These are phyloP conservation scores for Coffea eugenioides DNA, from an alignment of 257 asterid species.

Conservation along the genomic window DNA sequence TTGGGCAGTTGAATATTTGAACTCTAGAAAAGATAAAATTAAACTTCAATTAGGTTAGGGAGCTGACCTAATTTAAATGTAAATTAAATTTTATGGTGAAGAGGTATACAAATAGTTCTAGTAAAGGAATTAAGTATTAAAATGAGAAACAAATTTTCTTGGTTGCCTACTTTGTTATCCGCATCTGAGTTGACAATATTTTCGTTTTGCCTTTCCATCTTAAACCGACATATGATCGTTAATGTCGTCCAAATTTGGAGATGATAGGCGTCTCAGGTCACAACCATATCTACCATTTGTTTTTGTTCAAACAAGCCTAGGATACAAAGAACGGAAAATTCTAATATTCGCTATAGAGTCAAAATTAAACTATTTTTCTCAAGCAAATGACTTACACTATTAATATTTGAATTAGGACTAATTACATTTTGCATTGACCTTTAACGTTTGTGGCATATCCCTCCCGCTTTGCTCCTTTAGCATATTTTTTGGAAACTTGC, in stretches of 20 bases:
- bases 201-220: neutral
- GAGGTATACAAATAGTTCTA: too few relatives aligned
- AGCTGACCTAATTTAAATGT: neutral
- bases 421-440: too few relatives aligned
- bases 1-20: neutral
- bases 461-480: too few relatives aligned
- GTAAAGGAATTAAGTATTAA: too few relatives aligned
- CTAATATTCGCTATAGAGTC: neutral
- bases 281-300: neutral
- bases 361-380: too few relatives aligned
- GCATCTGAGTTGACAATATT: neutral
- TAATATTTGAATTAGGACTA: too few relatives aligned
- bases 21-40: neutral
- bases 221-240: neutral
- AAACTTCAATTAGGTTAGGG: neutral
- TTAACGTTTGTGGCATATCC: too few relatives aligned
- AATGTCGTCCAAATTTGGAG: neutral
- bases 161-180: neutral
- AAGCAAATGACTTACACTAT: neutral
- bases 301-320: neutral
- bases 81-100: neutral
- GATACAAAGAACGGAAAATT: neutral
- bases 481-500: too few relatives aligned
- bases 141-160: neutral
- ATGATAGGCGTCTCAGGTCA: neutral